Evolutionary conservation across 768 basidiomycete species (phyloP).

Genomic region (Obba rivulosa): DNA sequence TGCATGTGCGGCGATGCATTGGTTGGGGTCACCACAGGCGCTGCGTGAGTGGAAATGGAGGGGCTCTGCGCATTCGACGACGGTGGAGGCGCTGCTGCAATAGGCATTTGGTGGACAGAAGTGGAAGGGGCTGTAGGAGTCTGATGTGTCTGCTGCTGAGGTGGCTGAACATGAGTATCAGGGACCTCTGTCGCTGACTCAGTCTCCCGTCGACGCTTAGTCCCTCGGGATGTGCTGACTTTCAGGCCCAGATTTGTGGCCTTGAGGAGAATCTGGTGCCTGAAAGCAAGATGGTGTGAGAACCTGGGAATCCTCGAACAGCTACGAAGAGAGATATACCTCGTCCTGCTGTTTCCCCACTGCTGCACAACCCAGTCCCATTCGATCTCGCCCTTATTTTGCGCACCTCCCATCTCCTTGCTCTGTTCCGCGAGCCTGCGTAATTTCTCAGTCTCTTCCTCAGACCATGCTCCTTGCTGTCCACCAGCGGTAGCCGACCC

Average conservation of each 20-base stretch:
- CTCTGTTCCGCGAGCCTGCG: slow-evolving; percentile 68
- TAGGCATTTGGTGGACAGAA: neutral
- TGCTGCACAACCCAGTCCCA: slow-evolving; percentile 76
- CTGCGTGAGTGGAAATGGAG: slow-evolving; percentile 24
- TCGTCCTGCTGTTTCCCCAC: slow-evolving; percentile 70
- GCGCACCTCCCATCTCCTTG: slow-evolving; percentile 33
- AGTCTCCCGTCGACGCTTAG: slow-evolving; percentile 53
- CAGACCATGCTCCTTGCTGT: slow-evolving; percentile 73
- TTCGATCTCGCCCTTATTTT: slow-evolving; percentile 54
- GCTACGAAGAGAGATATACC: slow-evolving; percentile 36
- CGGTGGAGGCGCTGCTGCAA: neutral
- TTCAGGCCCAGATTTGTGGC: slow-evolving; percentile 76
- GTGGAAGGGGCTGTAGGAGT: slow-evolving; percentile 10
- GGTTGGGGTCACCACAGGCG: slow-evolving; percentile 5
- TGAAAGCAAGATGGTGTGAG: slow-evolving; percentile 21
- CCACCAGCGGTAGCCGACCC: slow-evolving; percentile 27
- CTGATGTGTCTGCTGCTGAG: neutral
- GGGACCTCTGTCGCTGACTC: slow-evolving; percentile 22
- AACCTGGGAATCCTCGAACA: neutral
- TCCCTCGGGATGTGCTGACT: slow-evolving; percentile 61
- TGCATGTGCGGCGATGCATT: slow-evolving; percentile 49
- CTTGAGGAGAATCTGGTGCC: slow-evolving; percentile 80
- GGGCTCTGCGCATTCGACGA: slow-evolving; percentile 27
- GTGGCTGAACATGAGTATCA: slow-evolving; percentile 4
- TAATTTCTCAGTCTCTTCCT: slow-evolving; percentile 68